These are phyloP conservation scores for Dianthus caryophyllus DNA, from an alignment of 148 eudicot genomes.

Conservation along the genomic window DNA sequence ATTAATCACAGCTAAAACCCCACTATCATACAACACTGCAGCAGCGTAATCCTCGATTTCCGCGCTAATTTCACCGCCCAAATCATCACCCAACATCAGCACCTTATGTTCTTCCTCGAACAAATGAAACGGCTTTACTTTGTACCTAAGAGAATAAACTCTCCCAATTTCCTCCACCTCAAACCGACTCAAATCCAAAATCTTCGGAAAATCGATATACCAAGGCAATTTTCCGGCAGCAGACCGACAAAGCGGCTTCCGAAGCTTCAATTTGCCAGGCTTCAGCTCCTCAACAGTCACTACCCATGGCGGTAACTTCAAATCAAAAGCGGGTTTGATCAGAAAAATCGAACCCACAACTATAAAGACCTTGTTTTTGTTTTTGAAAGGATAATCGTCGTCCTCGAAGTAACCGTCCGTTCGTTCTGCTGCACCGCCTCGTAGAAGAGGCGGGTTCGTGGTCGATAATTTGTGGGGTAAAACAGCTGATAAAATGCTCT, in stretches of 20 bases:
- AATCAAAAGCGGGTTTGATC: neutral
- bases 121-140: too few species aligned
- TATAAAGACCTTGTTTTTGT: neutral
- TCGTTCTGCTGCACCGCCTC: neutral
- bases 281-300: slow-evolving; percentile 8
- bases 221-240: neutral
- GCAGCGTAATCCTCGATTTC: slow-evolving; percentile 1
- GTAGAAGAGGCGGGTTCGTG: neutral
- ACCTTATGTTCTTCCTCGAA: slow-evolving; percentile 2
- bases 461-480: slow-evolving; percentile 9
- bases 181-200: neutral
- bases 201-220: neutral
- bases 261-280: neutral
- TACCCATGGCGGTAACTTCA: slow-evolving; percentile 12
- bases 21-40: neutral
- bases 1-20: neutral
- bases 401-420: neutral
- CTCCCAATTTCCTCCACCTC: neutral
- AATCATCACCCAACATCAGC: neutral
- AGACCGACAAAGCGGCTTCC: neutral
- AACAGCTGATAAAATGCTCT: neutral
- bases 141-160: neutral
- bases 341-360: neutral
- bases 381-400: neutral
- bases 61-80: neutral